Base-by-base conservation (phyloP, 78 protist species). In the Dictyostelium purpureum region DNA sequence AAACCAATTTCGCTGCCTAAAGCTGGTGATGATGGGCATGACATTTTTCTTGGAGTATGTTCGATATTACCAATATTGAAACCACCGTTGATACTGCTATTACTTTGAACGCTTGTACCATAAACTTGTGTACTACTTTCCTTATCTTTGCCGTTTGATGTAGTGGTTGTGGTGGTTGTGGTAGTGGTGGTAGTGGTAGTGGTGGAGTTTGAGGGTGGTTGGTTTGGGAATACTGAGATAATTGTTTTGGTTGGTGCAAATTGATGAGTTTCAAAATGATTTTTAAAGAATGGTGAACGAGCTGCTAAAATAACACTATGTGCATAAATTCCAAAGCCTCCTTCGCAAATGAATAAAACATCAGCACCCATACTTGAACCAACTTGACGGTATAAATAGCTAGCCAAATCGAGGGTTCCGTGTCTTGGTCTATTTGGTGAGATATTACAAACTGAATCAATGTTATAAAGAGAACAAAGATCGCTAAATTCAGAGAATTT, bases 401-500 rank as follows among this genome's bases (percentile, higher is more conserved):
- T 85, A 7, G 92, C 40, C 92, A 73, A 73, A 28, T 85, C 92
- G 19, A 85, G 26, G 0, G 92, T 85, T 6, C 82, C 80, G 10
- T 37, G 11, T 61, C 92, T 52, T 11, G 70, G 81, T 4, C 40
- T 45, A 18, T 35, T 31, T 7, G 28, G 31, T 5, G 59, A 73
- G 4, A 71, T 82, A 5, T 71, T 65, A n/a, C 67, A 73, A 52
- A 85, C 43, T 38, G 76, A 35, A 19, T 85, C 92, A 47, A 85
- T 70, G 26, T 85, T 79, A 66, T 38, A 85, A 28, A 71, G 79
- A 28, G 76, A 73, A 35, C 74, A 47, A 16, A 73, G 49, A 7
- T 85, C 92, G n/a, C 57, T 10, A 26, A 85, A 45, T 38, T 85
- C 92, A 6, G 83, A 57, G 6, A 85, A 31, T 77, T 85, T 85